Conservation (phyloP, 1,139 yeast genomes). For the Pichia sp. region DNA sequence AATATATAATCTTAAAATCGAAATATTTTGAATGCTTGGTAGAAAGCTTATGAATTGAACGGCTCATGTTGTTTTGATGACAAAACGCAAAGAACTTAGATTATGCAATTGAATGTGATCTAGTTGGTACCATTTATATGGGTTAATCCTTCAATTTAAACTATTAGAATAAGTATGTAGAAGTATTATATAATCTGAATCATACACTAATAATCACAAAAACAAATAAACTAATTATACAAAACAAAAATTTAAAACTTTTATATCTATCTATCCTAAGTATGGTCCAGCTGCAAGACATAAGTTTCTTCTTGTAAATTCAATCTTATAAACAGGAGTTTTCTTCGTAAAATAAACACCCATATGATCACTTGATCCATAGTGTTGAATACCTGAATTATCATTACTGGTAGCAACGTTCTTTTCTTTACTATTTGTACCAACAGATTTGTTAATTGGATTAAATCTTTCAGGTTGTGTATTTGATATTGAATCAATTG, state of each 20-base stretch:
- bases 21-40: no score
- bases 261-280: constrained; percentile 15
- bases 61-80: no score
- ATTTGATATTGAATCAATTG: constrained; percentile 41
- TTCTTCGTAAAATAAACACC: constrained; percentile 90
- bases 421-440: constrained; percentile 19
- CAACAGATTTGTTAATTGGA: constrained; percentile 20
- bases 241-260: background rate
- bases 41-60: no score
- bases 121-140: no score
- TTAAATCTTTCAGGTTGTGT: constrained; percentile 71
- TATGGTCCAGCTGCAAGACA: constrained; percentile 93
- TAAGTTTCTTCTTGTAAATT: constrained; percentile 82
- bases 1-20: no score
- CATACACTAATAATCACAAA: background rate
- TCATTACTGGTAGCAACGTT: constrained; percentile 22
- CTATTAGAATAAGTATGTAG: no score
- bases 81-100: no score
- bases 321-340: constrained; percentile 90
- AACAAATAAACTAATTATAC: background rate
- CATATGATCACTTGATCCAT: constrained; percentile 57
- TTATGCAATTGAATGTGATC: no score
- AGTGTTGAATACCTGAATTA: constrained; percentile 6
- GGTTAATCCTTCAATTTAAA: no score
- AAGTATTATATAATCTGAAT: no score